Evolutionary conservation across 2,329 filamentous ascomycete species (phyloP).

Genomic region (Fusarium sp.): DNA sequence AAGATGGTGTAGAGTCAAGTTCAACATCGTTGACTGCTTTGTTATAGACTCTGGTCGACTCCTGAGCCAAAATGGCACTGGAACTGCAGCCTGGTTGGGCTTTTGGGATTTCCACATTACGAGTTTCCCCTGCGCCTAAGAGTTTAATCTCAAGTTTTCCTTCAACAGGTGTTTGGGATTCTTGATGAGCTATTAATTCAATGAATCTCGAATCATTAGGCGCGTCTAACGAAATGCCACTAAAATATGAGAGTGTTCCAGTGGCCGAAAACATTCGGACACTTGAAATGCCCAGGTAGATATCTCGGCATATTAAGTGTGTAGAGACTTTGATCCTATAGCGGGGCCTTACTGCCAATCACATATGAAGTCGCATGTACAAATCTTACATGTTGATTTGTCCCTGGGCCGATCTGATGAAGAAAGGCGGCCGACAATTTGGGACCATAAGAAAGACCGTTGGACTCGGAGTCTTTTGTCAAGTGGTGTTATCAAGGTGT

Average conservation of each 20-base stretch:
- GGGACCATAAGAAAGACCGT: constrained; percentile 9
- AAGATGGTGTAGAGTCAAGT: not conserved
- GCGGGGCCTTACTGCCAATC: constrained; percentile 5
- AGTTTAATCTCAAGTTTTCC: not conserved
- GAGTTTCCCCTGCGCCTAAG: not conserved
- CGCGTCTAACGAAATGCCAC: not conserved
- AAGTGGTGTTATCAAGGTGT: constrained; percentile 39
- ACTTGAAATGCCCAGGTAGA: not conserved
- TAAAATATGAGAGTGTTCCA: not conserved
- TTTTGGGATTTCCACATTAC: not conserved
- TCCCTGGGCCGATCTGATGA: constrained; percentile 13
- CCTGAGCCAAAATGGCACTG: not conserved
- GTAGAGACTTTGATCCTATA: not conserved
- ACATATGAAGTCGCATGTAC: not conserved
- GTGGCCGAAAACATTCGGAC: not conserved
- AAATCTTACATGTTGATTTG: constrained; percentile 20
- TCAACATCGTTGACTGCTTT: not conserved
- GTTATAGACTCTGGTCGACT: not conserved
- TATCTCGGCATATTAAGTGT: not conserved
- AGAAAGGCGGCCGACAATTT: constrained; percentile 22
- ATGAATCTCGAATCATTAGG: not conserved
- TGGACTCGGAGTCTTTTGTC: constrained; percentile 24
- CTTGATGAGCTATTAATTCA: not conserved
- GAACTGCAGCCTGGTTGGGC: constrained; percentile 2
- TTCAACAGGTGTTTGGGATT: not conserved